A percentile compares a stretch with the other conserved stretches of the same genome.
These are phyloP conservation scores for Plantago major DNA, from an alignment of 257 asterid species.

Conservation along the genomic window DNA sequence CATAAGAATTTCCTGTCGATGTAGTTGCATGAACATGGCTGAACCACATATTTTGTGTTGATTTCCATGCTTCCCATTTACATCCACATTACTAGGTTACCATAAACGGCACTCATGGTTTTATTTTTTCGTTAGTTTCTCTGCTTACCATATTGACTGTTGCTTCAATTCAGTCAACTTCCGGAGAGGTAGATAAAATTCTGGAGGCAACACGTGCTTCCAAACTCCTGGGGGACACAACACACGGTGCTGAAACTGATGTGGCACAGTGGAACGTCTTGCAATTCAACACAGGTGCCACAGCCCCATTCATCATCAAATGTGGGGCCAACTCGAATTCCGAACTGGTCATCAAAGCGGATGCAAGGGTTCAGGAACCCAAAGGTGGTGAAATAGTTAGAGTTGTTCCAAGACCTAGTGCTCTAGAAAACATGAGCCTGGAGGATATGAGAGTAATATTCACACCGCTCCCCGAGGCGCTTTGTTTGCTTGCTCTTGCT, in stretches of 20 bases:
- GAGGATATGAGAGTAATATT: slow-evolving; percentile 76
- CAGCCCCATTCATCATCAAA: slow-evolving; percentile 83
- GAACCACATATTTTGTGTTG: background rate
- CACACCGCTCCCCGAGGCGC: slow-evolving; percentile 76
- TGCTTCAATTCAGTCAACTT: slow-evolving; percentile 45
- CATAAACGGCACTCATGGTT: background rate
- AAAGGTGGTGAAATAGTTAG: slow-evolving; percentile 87
- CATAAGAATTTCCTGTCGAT: no score
- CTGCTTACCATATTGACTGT: background rate
- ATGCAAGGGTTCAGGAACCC: slow-evolving; percentile 82
- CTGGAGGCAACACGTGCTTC: slow-evolving; percentile 36
- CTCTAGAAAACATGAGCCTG: slow-evolving; percentile 66
- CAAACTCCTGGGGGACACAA: slow-evolving; percentile 31
- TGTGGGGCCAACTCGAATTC: slow-evolving; percentile 96
- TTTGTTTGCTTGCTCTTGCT: slow-evolving; percentile 86
- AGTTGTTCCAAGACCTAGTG: slow-evolving; percentile 80
- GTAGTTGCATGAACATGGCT: no score
- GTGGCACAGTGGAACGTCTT: slow-evolving; percentile 95
- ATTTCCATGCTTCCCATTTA: background rate
- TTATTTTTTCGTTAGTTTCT: background rate
- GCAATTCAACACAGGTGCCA: slow-evolving; percentile 94
- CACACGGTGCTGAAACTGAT: slow-evolving; percentile 61
- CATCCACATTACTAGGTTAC: background rate
- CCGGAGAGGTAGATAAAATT: slow-evolving; percentile 75
- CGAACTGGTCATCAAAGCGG: slow-evolving; percentile 90